Evolutionary conservation across 352 stramenopile genomes (phyloP), one percentile per base, ranked within the genome.

Genomic region (Globisporangium alternatum): DNA sequence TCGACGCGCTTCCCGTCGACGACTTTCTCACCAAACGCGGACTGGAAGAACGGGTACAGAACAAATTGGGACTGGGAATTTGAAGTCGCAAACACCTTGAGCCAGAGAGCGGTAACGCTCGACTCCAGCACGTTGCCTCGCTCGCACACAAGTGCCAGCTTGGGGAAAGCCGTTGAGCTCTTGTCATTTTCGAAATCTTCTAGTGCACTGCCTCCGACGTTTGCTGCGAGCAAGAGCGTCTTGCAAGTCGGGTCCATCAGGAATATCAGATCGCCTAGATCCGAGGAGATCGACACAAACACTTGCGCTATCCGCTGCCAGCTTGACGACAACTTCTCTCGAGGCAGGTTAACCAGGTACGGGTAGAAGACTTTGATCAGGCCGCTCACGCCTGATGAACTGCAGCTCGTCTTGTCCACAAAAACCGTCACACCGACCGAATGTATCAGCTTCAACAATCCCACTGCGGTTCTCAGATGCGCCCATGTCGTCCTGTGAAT

Each of bases 321-420:
- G 56, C 68, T 75, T 2, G 64, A 43, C 7, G 62, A 43, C 15
- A 89, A 67, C 43, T 74, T 69, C 58, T 90, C 81, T 51, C 70
- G 71, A 8, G 78, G 58, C 22, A 85, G 56, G 45, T 75, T 88
- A 0, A 85, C 66, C 37, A 93, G 33, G 51, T 93, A 91, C 28
- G 83, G 83, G 53, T 93, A 93, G 49, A 89, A 91, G 12, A 89
- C 62, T 51, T 80, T 81, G 4, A 90, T 39, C 15, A 93, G 55
- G 5, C 22, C 54, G 45, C 67, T 86, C 10, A 91, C 47, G 10
- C 72, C 76, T 33, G 21, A 5, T 3, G 68, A 81, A 0, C 2
- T 43, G 31, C 10, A n/a, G 3, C 2, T 35, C 12, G 13, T 22
- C 1, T 55, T 48, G 37, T 2, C 1, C 1, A 35, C 17, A 8